Evolutionary conservation across 305 asterid species (phyloP), one percentile per base, ranked within the genome.

Genomic region (Fraxinus baroniana): DNA sequence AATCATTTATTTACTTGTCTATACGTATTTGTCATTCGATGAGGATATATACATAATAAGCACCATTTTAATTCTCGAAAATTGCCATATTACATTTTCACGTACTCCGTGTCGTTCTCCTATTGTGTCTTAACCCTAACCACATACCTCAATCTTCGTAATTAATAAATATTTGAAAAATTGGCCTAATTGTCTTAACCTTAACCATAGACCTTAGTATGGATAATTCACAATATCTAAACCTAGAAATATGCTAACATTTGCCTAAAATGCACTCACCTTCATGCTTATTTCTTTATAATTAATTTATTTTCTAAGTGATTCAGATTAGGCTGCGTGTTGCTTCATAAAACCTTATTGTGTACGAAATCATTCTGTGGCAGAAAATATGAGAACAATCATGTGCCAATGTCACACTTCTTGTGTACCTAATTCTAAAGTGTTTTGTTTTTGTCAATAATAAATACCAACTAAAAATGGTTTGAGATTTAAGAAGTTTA

Each of bases 371-470:
- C n/a, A 28, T 73, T 33, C 77, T 39, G 37, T n/a, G 49, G 28
- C 72, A 37, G 28, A 71, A 85, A 80, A 78, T 80, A 70, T 79
- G 81, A 44, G 83, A 46, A 66, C 52, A 15, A 74, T 22, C 7
- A 26, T 4, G 83, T 44, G 87, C 78, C 85, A 74, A 44, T 76
- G 79, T 60, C 20, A 20, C 36, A 22, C 13, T 57, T 62, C 46
- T 39, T 2, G 46, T 39, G 46, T 39, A 41, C 49, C 15, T 41
- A 41, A 2, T 41, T 41, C 13, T 41, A 35, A 35, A 41, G 3
- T 12, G 49, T 41, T 41, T 41, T 41, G 49, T 41, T 41, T 41
- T 41, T 41, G 49, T 9, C 49, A 41, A 41, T 41, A 41, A 9
- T 41, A 35, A 35, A 35, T 35, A 35, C 39, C 39, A 35, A 35